Conservation (phyloP, 2,329 filamentous ascomycete genomes). For the Fusarium ambrosium region DNA sequence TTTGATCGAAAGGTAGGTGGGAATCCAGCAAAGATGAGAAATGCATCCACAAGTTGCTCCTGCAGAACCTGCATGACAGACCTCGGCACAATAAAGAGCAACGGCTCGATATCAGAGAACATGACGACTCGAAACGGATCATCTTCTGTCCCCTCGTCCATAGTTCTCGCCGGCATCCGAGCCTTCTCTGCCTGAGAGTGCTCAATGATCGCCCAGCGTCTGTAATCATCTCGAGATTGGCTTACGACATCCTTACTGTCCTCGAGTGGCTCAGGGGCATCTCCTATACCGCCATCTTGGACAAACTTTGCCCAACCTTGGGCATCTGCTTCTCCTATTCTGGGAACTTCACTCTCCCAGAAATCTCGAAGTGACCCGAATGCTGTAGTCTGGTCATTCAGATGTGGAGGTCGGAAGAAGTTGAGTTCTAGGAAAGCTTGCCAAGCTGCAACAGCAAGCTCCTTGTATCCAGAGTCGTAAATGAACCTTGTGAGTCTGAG, state of each 20-base stretch:
- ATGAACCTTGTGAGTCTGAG: constrained; percentile 81
- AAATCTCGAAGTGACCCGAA: constrained; percentile 74
- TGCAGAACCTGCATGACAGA: constrained; percentile 52
- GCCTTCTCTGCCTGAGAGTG: constrained; percentile 60
- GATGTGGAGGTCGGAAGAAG: constrained; percentile 67
- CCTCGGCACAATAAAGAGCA: constrained; percentile 68
- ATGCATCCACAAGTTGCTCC: constrained; percentile 74
- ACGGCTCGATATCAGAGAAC: constrained; percentile 78
- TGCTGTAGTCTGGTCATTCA: constrained; percentile 42
- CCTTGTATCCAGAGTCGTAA: constrained; percentile 81
- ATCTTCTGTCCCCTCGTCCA: constrained; percentile 81
- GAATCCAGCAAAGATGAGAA: constrained; percentile 76
- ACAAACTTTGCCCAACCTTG: constrained; percentile 77
- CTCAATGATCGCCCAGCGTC: constrained; percentile 69
- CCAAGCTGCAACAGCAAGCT: constrained; percentile 84
- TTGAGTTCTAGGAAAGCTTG: constrained; percentile 83
- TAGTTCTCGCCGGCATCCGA: constrained; percentile 76
- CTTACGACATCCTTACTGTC: constrained; percentile 13
- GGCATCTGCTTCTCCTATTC: constrained; percentile 81
- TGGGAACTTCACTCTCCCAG: constrained; percentile 87
- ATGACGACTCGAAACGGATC: constrained; percentile 88
- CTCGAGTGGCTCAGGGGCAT: constrained; percentile 56
- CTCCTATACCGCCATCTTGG: constrained; percentile 51
- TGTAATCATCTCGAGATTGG: constrained; percentile 61
- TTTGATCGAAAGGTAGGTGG: constrained; percentile 61